phyloP scores from a whole-genome alignment of 768 basidiomycete genomes.

The Lactifluus volemus region DNA sequence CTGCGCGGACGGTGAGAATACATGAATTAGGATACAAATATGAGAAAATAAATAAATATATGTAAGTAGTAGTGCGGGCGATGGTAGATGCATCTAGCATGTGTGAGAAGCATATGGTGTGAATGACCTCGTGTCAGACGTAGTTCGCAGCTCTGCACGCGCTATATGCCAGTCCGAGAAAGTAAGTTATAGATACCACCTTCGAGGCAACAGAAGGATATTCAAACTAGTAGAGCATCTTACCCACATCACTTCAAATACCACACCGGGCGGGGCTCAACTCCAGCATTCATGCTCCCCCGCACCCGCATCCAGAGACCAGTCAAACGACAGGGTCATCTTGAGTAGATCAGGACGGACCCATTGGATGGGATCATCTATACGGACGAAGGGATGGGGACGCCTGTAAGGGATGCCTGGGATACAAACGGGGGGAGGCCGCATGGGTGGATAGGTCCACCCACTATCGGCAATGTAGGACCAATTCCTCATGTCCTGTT shows the following conservation, averaged over 20 bases:
- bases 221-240: neutral
- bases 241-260: neutral
- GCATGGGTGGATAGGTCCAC: neutral
- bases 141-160: too few relatives aligned
- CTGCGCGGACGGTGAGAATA: too few relatives aligned
- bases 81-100: neutral
- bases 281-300: neutral
- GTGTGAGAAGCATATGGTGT: neutral
- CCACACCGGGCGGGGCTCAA: neutral
- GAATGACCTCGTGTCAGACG: too few relatives aligned
- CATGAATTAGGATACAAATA: too few relatives aligned
- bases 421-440: neutral
- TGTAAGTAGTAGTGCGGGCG: too few relatives aligned
- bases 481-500: neutral
- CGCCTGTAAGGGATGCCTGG: neutral
- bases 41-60: too few relatives aligned
- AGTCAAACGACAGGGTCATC: constrained; percentile 7
- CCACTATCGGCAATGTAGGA: neutral
- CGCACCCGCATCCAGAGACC: constrained; percentile 4
- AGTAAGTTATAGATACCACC: neutral
- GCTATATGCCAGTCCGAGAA: too few relatives aligned
- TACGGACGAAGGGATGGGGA: neutral
- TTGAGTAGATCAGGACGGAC: neutral
- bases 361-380: constrained; percentile 3
- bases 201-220: neutral